Evolutionary conservation across 805 yeast species (phyloP), one percentile per base, ranked within the genome.

Genomic region (Kodamaea laetipori): DNA sequence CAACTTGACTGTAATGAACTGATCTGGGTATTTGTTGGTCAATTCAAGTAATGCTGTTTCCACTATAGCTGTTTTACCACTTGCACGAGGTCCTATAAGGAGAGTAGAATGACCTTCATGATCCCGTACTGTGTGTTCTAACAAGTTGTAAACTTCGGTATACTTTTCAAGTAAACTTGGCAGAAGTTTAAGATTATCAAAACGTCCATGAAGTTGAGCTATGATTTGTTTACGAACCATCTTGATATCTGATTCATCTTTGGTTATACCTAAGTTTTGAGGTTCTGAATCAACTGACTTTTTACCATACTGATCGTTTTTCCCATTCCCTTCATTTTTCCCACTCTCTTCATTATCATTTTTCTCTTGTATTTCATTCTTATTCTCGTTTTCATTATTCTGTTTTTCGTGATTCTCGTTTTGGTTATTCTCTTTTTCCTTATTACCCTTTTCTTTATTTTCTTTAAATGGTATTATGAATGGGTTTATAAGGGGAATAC

Each of bases 31-130:
- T 24, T 65, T 61, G 11, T 49, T 27, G 3, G 63, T 50, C 21
- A 89, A 60, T 10, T 69, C 65, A 0, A 57, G 47, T 12, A 94
- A 44, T 0, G 84, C 89, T 4, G 72, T 64, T 23, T 84, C 72
- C 2, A 92, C 66, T 3, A 86, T 61, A 2, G 78, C 64, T 0
- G 90, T 72, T 58, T 92, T 92, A 0, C 96, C 97, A 4, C 81
- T 69, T 2, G 84, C 81, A 33, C 90, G 67, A 0, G 96, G 88
- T 0, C 98, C 98, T 35, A 90, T 73, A 1, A 92, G 46, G 5
- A 92, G 66, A 9, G 82, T 78, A 2, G 97, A 92, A 57, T 87
- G 89, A 5, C 95, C 90, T 49, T 89, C 94, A 21, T 78, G 74
- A 47, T 78, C 78, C 17, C 69, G 66, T 1, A 90, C 73, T 0